phyloP scores from a whole-genome alignment of 148 eudicot genomes.

The Chenopodium formosanum region DNA sequence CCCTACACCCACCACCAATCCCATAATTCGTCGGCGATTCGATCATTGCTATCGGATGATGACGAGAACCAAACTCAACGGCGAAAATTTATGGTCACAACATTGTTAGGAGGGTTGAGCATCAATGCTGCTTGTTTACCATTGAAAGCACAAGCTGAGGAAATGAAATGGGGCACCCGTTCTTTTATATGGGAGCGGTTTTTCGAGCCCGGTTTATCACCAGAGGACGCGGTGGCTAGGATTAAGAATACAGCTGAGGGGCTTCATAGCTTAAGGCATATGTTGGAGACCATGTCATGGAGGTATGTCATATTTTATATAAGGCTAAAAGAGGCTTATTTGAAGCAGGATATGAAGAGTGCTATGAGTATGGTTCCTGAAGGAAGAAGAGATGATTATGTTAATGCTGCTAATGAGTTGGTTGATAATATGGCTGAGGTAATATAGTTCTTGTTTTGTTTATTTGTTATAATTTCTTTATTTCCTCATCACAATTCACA shows the following conservation, averaged over 20 bases:
- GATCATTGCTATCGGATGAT: constrained; percentile 24
- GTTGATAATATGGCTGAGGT: constrained; percentile 87
- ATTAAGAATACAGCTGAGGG: constrained; percentile 78
- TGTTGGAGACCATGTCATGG: constrained; percentile 92
- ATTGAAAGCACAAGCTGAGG: constrained; percentile 49
- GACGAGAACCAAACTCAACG: constrained; percentile 27
- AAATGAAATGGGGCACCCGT: constrained; percentile 71
- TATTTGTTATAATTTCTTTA: too few relatives aligned
- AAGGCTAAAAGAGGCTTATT: constrained; percentile 63
- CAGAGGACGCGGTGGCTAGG: constrained; percentile 72
- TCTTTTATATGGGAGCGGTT: constrained; percentile 67
- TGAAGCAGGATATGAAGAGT: constrained; percentile 66
- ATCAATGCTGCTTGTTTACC: constrained; percentile 23
- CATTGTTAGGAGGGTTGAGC: constrained; percentile 46
- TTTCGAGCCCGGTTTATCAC: constrained; percentile 76
- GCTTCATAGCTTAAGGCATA: constrained; percentile 61
- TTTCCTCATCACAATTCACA: too few relatives aligned
- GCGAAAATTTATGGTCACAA: constrained; percentile 45
- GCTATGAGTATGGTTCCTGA: constrained; percentile 56
- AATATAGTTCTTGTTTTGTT: neutral
- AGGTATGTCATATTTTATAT: constrained; percentile 75
- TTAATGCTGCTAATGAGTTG: constrained; percentile 69
- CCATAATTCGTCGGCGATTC: constrained; percentile 20
- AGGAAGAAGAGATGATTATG: constrained; percentile 40
- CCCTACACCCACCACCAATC: constrained; percentile 21